These are phyloP conservation scores for Linnemannia hyalina DNA, from an alignment of 192 early-diverging fungal genomes.

Conservation along the genomic window DNA sequence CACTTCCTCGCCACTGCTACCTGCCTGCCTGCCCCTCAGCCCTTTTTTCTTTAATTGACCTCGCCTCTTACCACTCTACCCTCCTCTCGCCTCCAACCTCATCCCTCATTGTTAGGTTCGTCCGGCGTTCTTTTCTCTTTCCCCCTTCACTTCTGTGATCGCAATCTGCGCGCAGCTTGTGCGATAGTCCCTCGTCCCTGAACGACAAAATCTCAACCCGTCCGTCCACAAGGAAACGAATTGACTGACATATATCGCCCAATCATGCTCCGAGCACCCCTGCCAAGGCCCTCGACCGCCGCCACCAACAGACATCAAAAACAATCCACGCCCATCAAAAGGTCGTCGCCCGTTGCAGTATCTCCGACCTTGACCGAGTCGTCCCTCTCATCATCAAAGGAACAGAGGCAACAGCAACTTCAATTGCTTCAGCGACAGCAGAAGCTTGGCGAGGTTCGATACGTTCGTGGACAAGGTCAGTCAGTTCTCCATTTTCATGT, in stretches of 20 bases:
- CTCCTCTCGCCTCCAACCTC: not conserved
- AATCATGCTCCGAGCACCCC: constrained; percentile 1
- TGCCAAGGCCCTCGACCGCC: not conserved
- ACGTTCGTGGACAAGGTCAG: constrained; percentile 21
- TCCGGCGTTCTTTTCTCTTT: constrained; percentile 3
- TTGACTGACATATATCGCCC: not conserved
- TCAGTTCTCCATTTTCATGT: not conserved
- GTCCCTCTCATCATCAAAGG: constrained; percentile 24
- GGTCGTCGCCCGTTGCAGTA: constrained; percentile 16
- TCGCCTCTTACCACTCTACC: not conserved
- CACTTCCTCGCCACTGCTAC: not conserved
- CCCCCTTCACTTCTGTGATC: not conserved
- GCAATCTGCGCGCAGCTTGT: not conserved
- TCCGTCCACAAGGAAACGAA: not conserved
- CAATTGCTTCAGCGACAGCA: constrained; percentile 40
- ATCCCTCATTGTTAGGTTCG: not conserved
- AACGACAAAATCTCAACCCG: not conserved
- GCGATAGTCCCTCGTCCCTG: constrained; percentile 6
- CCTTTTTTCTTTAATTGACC: not conserved
- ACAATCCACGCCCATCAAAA: constrained; percentile 3
- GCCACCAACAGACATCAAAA: not conserved
- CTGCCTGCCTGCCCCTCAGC: not conserved
- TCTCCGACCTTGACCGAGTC: constrained; percentile 21
- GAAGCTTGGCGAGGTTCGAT: constrained; percentile 29
- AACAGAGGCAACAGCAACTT: constrained; percentile 31